phyloP scores from a whole-genome alignment of 108 stramenopile species.

The Nitzschia sp. region DNA sequence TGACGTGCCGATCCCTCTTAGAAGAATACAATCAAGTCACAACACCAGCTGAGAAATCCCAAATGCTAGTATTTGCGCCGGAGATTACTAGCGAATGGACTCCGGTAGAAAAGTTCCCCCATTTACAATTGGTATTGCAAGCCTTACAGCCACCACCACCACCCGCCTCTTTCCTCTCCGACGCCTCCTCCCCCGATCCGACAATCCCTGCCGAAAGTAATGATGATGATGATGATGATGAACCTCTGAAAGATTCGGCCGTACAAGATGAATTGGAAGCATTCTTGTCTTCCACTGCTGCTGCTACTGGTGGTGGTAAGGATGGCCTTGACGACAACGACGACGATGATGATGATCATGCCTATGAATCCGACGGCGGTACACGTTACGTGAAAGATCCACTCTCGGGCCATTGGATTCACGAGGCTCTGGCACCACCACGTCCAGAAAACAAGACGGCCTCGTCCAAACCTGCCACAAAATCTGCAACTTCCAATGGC shows the following conservation, averaged over 20 bases:
- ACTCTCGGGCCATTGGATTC: conserved; percentile 64
- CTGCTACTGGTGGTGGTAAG: not conserved
- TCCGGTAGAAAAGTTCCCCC: conserved; percentile 29
- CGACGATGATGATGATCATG: conserved; percentile 65
- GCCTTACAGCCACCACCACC: conserved; percentile 37
- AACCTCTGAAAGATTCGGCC: conserved; percentile 8
- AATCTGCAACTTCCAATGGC: not conserved
- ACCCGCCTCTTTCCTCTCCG: not conserved
- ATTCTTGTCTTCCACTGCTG: conserved; percentile 56
- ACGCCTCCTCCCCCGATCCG: not conserved
- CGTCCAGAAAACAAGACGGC: not conserved
- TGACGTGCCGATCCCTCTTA: conserved; percentile 14
- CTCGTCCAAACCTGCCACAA: not conserved
- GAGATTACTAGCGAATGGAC: conserved; percentile 51
- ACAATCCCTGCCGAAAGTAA: not conserved
- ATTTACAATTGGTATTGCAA: conserved; percentile 53
- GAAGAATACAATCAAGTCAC: not conserved
- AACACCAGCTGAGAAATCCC: not conserved
- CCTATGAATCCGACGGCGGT: conserved; percentile 81
- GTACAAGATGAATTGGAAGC: conserved; percentile 65
- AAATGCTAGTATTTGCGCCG: conserved; percentile 20
- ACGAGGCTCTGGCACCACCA: conserved; percentile 55
- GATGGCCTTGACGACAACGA: conserved; percentile 2
- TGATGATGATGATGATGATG: not conserved
- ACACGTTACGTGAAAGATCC: conserved; percentile 73